Base-by-base conservation (phyloP, 305 asterid genomes). In the Ilex paraguariensis region DNA sequence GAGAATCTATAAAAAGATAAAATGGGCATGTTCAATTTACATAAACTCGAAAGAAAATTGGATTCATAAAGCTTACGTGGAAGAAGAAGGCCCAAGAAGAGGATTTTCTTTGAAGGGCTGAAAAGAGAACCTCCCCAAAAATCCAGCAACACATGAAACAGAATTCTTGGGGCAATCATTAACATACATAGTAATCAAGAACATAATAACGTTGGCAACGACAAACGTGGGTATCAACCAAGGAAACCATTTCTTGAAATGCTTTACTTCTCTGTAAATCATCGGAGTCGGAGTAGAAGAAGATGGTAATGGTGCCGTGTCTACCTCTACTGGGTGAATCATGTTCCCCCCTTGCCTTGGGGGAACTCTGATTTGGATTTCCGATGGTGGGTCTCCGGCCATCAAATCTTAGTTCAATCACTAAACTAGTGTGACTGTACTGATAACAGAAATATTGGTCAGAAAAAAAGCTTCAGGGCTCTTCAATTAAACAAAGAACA, bases 41-140 rank as follows among this genome's bases (percentile, higher is more conserved):
- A 21, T 21, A 21, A 21, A 21, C 28, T 21, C 28, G 28, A 0
- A 21, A 21, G 28, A 21, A 21, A 21, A 21, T 21, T 21, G 28
- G 28, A 21, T 21, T 21, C 1, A 36, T 36, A 52, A 67, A 49
- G 69, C 81, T 69, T 75, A 90, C 97, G 97, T 73, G 3, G 80
- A 39, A 61, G 97, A 83, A 62, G 95, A 87, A 70, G 97, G 96
- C 7, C 97, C 97, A 45, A 90, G 95, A 54, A 90, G 90, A 57
- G 92, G 97, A 63, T 87, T 87, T 61, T 90, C 97, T 65, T 80
- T 83, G 59, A 90, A 79, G 2, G 97, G 95, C 84, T 90, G 95
- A 79, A 90, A 90, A 0, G 95, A 82, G 40, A 90, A 74, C 76
- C 97, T 76, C 16, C 97, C 96, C 63, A 90, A 49, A 54, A 82